Conservation (phyloP, 2,329 filamentous ascomycete species). For the Hansfordia pulvinata region DNA sequence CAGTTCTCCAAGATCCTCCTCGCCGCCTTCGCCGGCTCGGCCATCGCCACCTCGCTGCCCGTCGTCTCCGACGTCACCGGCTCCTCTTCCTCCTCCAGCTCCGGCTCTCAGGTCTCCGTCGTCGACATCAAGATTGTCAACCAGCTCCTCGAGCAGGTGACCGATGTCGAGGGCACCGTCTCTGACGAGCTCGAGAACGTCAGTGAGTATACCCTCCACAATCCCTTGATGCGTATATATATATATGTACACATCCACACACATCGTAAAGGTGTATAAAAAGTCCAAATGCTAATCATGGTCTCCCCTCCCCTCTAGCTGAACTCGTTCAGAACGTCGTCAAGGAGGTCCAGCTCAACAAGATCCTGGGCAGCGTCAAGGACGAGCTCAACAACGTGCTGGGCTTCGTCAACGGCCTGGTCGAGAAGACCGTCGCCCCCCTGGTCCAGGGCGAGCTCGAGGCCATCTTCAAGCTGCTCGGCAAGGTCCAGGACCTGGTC, state of each 20-base stretch:
- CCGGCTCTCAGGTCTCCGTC: not conserved
- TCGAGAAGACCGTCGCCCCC: conserved; percentile 7
- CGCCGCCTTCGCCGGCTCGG: conserved; percentile 16
- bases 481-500: conserved; percentile 9
- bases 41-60: not conserved
- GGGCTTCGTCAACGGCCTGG: conserved; percentile 7
- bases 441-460: conserved; percentile 11
- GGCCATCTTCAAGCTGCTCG: conserved; percentile 9
- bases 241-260: not conserved
- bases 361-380: conserved; percentile 9
- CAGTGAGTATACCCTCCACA: conserved; percentile 7
- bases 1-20: conserved; percentile 17
- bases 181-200: conserved; percentile 2
- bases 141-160: conserved; percentile 5
- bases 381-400: conserved; percentile 7
- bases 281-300: too few species aligned
- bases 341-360: conserved; percentile 8
- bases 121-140: conserved; percentile 1
- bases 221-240: conserved; percentile 4
- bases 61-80: too few species aligned
- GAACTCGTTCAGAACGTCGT: conserved; percentile 5
- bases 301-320: not conserved
- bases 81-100: not conserved
- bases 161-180: conserved; percentile 6
- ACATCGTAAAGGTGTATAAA: too few species aligned